Base-by-base conservation (phyloP, 352 stramenopile species). In the Pythium monospermum region DNA sequence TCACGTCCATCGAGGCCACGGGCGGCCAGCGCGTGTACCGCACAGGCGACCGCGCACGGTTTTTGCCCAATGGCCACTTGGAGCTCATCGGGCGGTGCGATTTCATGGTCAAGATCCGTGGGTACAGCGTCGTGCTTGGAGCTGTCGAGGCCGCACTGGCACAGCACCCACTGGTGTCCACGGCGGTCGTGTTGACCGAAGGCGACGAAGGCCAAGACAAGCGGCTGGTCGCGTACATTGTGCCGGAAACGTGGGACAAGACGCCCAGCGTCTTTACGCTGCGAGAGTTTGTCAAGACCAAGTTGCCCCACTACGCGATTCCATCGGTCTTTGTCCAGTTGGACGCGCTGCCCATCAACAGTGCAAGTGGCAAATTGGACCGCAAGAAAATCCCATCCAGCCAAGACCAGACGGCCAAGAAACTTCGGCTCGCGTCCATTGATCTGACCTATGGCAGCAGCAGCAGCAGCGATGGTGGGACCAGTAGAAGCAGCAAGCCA, bases 21-120 rank as follows among this genome's bases (percentile, higher is more conserved):
- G 63, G 61, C 3, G 76, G 71, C 31, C 69, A 94, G 59, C 77
- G 74, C 18, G 87, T 98, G 27, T 98, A 98, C 63, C 78, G 85
- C 32, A 98, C 92, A 1, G 92, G 94, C 26, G 92, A 98, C 69
- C 71, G 92, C 32, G 92, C 85, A 35, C 75, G 91, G 13, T 91
- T 96, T 42, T 69, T 97, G 44, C 78, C 84, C 0, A 95, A 96
- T 57, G 85, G 88, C 4, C 76, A 95, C 57, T 64, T 98, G 5
- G 90, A 97, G 64, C 79, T 98, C 28, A 84, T 97, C 30, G 94
- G 94, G 4, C 82, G 94, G 32, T 97, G 87, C 57, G 91, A 97
- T 67, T 97, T 96, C 51, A 97, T 98, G 89, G 87, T 98, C 49
- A 98, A 98, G 72, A 95, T 98, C 52, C 82, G 92, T 21, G 94